Conservation (phyloP, 352 stramenopile species). For the Globisporangium takayamanum region DNA sequence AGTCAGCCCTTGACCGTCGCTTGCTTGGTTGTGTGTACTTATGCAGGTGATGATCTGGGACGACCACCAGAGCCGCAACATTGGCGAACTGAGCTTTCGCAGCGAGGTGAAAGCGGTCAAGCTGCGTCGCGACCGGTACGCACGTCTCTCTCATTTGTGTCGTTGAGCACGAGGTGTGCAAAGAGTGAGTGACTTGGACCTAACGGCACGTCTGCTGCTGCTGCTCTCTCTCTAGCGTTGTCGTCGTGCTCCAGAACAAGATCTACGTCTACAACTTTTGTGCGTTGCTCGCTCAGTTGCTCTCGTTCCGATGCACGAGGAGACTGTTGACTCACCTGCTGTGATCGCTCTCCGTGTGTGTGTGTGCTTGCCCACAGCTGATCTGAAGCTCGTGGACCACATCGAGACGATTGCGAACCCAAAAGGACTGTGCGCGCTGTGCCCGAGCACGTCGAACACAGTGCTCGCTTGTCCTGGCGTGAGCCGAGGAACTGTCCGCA, state of each 20-base stretch:
- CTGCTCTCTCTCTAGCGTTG: constrained; percentile 62
- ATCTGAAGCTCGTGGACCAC: constrained; percentile 96
- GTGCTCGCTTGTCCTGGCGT: constrained; percentile 95
- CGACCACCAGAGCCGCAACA: constrained; percentile 96
- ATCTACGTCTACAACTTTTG: constrained; percentile 98
- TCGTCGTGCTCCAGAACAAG: constrained; percentile 95
- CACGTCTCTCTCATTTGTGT: neutral
- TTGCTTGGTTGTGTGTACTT: neutral
- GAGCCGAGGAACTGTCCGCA: constrained; percentile 86
- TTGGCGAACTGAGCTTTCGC: constrained; percentile 97
- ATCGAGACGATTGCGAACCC: constrained; percentile 99
- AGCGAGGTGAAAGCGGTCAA: constrained; percentile 95
- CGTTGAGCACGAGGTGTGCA: neutral
- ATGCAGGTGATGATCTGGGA: constrained; percentile 98
- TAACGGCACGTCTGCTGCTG: neutral
- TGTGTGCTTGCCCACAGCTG: constrained; percentile 41
- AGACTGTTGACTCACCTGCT: neutral
- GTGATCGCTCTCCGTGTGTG: constrained; percentile 7
- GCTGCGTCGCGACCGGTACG: constrained; percentile 90
- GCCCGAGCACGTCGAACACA: constrained; percentile 88
- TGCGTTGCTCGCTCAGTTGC: constrained; percentile 17
- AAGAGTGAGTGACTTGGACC: no score
- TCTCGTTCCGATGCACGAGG: neutral
- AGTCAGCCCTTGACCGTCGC: neutral
- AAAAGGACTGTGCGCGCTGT: constrained; percentile 92